Evolutionary conservation across 352 stramenopile species (phyloP).

Genomic region (Globisporangium iwayamae): DNA sequence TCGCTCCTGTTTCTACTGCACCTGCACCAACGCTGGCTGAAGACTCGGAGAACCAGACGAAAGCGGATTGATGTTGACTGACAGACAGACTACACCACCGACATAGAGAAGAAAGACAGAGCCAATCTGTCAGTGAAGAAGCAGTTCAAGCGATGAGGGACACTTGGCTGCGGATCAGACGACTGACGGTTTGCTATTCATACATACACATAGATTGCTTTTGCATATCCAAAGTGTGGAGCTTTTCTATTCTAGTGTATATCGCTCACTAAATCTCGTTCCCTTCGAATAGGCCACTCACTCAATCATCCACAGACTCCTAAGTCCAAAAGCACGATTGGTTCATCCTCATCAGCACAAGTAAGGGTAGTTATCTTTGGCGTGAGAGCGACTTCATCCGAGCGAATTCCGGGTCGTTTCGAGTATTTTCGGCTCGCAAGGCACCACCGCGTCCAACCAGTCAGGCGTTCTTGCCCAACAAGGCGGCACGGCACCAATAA

Average conservation of each 20-base stretch:
- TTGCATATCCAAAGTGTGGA: not conserved
- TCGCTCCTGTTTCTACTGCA: too few species aligned
- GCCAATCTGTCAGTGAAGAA: not conserved
- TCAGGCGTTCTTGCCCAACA: not conserved
- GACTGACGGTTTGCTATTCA: not conserved
- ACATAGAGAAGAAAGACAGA: not conserved
- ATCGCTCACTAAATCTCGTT: not conserved
- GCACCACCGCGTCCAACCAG: not conserved
- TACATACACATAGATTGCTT: not conserved
- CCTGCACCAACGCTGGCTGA: not conserved
- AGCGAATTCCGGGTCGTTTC: not conserved
- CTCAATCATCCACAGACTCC: not conserved
- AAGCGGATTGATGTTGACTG: not conserved
- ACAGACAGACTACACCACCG: not conserved
- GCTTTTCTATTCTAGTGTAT: not conserved
- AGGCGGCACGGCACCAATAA: not conserved
- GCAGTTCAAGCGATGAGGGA: not conserved
- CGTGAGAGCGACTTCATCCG: not conserved
- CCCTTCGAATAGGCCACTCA: not conserved
- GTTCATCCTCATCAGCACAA: not conserved
- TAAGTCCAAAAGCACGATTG: not conserved
- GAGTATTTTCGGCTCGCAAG: not conserved
- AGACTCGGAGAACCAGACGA: not conserved
- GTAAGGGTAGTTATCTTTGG: not conserved
- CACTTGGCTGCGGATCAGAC: not conserved